phyloP scores from a whole-genome alignment of 2,329 filamentous ascomycete species.

The Pestalotiopsis sp. region DNA sequence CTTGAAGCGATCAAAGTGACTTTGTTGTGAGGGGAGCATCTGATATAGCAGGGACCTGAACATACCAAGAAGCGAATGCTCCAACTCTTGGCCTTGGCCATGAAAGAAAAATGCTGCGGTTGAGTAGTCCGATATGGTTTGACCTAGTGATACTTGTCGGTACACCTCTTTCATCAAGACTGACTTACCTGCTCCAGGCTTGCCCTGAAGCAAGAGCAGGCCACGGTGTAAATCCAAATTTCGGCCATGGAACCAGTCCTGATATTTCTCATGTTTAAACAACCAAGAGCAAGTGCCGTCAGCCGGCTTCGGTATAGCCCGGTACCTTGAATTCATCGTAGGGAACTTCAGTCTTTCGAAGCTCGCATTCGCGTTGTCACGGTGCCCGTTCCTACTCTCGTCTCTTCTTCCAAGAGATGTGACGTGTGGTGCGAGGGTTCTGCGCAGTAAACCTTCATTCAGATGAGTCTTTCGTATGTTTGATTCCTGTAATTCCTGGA shows the following conservation, averaged over 20 bases:
- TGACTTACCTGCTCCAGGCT: slow-evolving; percentile 37
- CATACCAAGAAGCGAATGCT: slow-evolving; percentile 49
- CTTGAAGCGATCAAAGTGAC: not conserved
- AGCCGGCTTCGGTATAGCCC: not conserved
- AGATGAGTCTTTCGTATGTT: too few species aligned
- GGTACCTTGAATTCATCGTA: not conserved
- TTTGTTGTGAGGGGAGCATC: not conserved
- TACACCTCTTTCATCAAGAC: slow-evolving; percentile 47
- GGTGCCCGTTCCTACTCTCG: too few species aligned
- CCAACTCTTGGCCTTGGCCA: slow-evolving; percentile 42
- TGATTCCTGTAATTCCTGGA: too few species aligned
- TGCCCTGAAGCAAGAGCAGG: slow-evolving; percentile 38
- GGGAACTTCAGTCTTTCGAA: not conserved
- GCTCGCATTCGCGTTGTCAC: too few species aligned
- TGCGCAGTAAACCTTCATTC: too few species aligned
- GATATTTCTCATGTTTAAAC: not conserved
- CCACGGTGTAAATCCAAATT: slow-evolving; percentile 14
- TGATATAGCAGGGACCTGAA: slow-evolving; percentile 36
- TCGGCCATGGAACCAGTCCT: slow-evolving; percentile 15
- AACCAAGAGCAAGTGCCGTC: not conserved
- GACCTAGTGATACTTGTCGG: slow-evolving; percentile 15
- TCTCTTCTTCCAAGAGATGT: too few species aligned
- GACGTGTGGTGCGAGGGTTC: too few species aligned
- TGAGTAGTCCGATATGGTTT: not conserved
- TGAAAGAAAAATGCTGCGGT: slow-evolving; percentile 49